phyloP scores from a whole-genome alignment of 768 basidiomycete species.

The Naganishia randhawae region DNA sequence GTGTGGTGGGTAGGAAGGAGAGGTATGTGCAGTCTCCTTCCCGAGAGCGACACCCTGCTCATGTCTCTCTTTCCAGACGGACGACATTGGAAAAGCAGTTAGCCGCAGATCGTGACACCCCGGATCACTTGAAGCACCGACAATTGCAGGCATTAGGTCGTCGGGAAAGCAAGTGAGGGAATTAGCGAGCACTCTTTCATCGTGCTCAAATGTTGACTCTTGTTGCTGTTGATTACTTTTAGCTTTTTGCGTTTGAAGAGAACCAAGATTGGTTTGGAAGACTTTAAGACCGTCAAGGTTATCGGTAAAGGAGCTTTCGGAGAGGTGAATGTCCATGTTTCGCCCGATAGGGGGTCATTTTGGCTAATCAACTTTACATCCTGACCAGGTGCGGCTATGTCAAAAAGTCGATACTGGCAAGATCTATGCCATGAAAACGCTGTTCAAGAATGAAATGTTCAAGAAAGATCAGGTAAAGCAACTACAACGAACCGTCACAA shows the following conservation, averaged over 20 bases:
- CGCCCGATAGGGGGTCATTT: neutral
- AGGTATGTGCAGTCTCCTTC: slow-evolving; percentile 57
- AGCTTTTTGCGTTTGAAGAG: slow-evolving; percentile 80
- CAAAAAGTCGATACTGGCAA: slow-evolving; percentile 96
- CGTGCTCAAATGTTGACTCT: neutral
- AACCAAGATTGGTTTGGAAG: slow-evolving; percentile 82
- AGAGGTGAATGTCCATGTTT: slow-evolving; percentile 61
- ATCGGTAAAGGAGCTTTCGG: slow-evolving; percentile 99
- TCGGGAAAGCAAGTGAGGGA: slow-evolving; percentile 47
- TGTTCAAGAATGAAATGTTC: slow-evolving; percentile 97
- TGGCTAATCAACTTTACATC: neutral
- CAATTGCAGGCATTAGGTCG: slow-evolving; percentile 45
- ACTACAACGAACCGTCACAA: neutral
- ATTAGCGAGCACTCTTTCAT: neutral
- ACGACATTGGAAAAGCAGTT: slow-evolving; percentile 46
- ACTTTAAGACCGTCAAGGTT: slow-evolving; percentile 96
- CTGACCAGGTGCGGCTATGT: slow-evolving; percentile 72
- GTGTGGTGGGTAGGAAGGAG: slow-evolving; percentile 87
- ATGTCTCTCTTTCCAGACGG: too few relatives aligned
- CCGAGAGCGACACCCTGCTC: too few relatives aligned
- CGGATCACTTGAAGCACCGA: slow-evolving; percentile 43
- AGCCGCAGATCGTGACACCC: slow-evolving; percentile 40
- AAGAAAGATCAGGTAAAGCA: slow-evolving; percentile 88
- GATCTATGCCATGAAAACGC: slow-evolving; percentile 98
- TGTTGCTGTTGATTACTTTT: slow-evolving; percentile 46